phyloP scores from a whole-genome alignment of 2,329 filamentous ascomycete species.

The Aspergillus sp. region DNA sequence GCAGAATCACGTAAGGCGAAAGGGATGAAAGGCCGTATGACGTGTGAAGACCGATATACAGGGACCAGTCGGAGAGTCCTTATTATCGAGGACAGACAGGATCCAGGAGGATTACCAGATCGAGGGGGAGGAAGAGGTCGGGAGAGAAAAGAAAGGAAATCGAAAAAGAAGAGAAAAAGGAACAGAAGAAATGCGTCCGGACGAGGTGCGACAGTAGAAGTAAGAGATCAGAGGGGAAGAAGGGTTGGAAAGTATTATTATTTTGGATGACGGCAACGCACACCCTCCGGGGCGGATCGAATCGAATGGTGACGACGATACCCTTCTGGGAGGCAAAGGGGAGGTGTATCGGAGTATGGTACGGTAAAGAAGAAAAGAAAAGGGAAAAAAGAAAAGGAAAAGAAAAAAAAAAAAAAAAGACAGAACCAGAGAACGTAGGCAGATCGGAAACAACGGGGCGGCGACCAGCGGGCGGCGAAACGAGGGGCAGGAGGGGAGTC shows the following conservation, averaged over 20 bases:
- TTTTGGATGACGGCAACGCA: conserved; percentile 13
- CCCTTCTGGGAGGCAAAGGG: conserved; percentile 4
- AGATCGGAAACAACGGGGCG: conserved; percentile 30
- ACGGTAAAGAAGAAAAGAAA: conserved; percentile 5
- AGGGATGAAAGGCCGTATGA: neutral
- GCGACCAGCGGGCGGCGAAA: conserved; percentile 16
- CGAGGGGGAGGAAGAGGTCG: conserved; percentile 5
- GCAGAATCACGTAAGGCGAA: neutral
- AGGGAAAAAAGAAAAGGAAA: neutral
- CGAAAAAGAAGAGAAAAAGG: conserved; percentile 1
- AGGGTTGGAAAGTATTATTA: neutral
- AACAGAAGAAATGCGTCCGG: conserved; percentile 7
- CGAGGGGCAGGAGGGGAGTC: conserved; percentile 18
- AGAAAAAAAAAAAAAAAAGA: conserved; percentile 6
- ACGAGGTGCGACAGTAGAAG: conserved; percentile 8
- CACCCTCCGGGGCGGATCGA: conserved; percentile 6
- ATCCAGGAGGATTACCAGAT: no score
- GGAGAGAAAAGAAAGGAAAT: neutral
- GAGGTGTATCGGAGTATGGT: neutral
- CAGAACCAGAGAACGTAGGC: conserved; percentile 2
- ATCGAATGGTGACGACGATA: conserved; percentile 17
- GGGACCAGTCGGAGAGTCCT: conserved; percentile 15
- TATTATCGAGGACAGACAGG: conserved; percentile 8
- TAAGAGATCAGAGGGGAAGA: conserved; percentile 10
- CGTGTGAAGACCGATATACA: conserved; percentile 1